Evolutionary conservation across 148 eudicot genomes (phyloP).

Genomic region (Rhododendron williamsianum): DNA sequence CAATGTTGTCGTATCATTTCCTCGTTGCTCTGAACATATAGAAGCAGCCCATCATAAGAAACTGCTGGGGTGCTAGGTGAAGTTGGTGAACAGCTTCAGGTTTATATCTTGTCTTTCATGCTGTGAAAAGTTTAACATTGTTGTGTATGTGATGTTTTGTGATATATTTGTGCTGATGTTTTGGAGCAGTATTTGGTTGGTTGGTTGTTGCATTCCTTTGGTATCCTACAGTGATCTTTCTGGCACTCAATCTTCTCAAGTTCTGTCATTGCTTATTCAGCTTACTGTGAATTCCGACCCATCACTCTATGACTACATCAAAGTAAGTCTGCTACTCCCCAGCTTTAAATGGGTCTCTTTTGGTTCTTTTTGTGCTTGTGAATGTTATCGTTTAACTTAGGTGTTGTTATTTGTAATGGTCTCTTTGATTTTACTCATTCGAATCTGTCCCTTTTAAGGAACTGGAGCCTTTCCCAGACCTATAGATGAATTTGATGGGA

Average conservation of each 20-base stretch:
- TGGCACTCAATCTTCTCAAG: constrained; percentile 47
- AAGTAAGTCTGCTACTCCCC: constrained; percentile 40
- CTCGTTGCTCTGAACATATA: constrained; percentile 51
- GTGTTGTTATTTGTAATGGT: background rate
- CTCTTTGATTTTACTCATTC: background rate
- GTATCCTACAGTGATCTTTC: constrained; percentile 26
- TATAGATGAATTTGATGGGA: constrained; percentile 45
- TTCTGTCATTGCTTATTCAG: constrained; percentile 65
- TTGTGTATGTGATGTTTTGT: background rate
- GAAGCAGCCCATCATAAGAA: constrained; percentile 44
- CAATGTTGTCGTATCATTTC: constrained; percentile 76
- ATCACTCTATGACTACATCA: constrained; percentile 66
- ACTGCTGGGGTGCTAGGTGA: constrained; percentile 69
- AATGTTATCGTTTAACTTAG: background rate
- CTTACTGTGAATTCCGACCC: constrained; percentile 77
- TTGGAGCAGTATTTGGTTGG: constrained; percentile 74
- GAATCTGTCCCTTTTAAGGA: constrained; percentile 40
- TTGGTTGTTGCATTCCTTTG: constrained; percentile 51
- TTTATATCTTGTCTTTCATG: constrained; percentile 16
- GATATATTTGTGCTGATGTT: background rate
- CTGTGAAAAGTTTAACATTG: background rate
- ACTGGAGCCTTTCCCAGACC: constrained; percentile 80
- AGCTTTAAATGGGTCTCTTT: background rate
- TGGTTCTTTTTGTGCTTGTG: background rate
- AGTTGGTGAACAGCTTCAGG: constrained; percentile 61